Base-by-base conservation (phyloP, 805 yeast species). In the Ogataea saltuana region DNA sequence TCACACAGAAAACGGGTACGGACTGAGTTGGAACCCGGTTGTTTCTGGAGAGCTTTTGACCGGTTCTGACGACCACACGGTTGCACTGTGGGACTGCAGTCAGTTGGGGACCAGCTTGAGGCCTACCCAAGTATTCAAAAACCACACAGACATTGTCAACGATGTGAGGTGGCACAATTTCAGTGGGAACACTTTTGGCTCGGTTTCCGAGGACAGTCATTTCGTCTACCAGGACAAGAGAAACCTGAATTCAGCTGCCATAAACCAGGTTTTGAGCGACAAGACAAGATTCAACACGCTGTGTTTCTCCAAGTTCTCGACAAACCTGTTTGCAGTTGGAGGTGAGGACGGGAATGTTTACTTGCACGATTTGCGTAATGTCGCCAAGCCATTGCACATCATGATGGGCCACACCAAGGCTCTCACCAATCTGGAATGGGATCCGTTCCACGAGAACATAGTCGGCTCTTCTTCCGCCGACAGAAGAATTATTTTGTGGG, bases 381-480 rank as follows among this genome's bases (percentile, higher is more conserved):
- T 55, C 23, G 40, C 45, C 5, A 65, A 68, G 4, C 67, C 72
- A 18, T 68, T 86, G 9, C 93, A 86, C 59, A 73, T 83, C 3
- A 83, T 86, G 81, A 72, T 82, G 77, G 93, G 93, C 1, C 97
- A 88, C 55, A 80, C 83, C 3, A 87, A 77, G 23, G 65, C 85
- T 1, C 78, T 88, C 27, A 85, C 90, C 1, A 68, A 80, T 32
- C 60, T 88, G 44, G 89, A 86, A 56, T 88, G 90, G 75, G 83
- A 85, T 35, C 89, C 90, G 1, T 81, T 76, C 51, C 69, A 73
- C 39, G 96, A 88, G 54, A 91, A 91, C 12, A 73, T 88, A 4
- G 58, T 88, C 7, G 88, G 89, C 2, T 80, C 89, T 0, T 85
- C 89, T 3, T 80, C 88, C 1, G 78, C 78, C 48, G 96, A 88